Percentiles rank a stretch among this genome's conserved stretches.
phyloP scores from a whole-genome alignment of 2,329 filamentous ascomycete genomes.

The Kalaharituber pfeilii region DNA sequence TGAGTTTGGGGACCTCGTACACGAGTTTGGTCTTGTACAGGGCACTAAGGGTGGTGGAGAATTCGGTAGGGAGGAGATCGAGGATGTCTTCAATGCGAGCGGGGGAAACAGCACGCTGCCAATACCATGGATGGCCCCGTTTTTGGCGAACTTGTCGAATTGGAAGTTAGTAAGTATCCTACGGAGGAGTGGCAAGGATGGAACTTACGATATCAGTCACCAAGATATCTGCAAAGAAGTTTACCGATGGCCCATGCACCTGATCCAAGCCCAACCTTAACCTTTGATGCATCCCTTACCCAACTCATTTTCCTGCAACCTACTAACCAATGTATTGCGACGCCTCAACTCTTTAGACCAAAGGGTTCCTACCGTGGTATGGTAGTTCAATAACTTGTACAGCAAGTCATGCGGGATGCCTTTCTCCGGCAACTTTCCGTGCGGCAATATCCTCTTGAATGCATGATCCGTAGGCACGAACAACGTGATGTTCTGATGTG shows the following conservation, averaged over 20 bases:
- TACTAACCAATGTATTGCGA: constrained; percentile 12
- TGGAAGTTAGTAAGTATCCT: not conserved
- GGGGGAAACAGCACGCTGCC: constrained; percentile 63
- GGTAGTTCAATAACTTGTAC: constrained; percentile 54
- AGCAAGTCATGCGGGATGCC: constrained; percentile 49
- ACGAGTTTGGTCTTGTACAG: constrained; percentile 57
- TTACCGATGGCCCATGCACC: constrained; percentile 47
- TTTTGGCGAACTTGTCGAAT: constrained; percentile 43
- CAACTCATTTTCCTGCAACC: constrained; percentile 8
- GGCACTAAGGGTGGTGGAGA: constrained; percentile 62
- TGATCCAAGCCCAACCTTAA: constrained; percentile 47
- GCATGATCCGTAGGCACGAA: constrained; percentile 66
- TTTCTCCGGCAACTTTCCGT: constrained; percentile 24
- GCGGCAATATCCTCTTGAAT: constrained; percentile 47
- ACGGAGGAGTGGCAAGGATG: not conserved
- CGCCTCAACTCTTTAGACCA: constrained; percentile 7
- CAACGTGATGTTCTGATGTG: constrained; percentile 55
- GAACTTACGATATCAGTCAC: constrained; percentile 48
- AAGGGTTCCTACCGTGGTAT: constrained; percentile 37
- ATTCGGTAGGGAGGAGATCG: constrained; percentile 46
- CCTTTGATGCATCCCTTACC: constrained; percentile 38
- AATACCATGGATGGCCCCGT: constrained; percentile 66
- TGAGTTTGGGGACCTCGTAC: constrained; percentile 31
- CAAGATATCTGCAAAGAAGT: constrained; percentile 58
- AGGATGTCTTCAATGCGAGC: constrained; percentile 48